Percentiles rank a stretch among this genome's conserved stretches.
Evolutionary conservation across 805 yeast species (phyloP).

Genomic region (Saturnispora besseyi): DNA sequence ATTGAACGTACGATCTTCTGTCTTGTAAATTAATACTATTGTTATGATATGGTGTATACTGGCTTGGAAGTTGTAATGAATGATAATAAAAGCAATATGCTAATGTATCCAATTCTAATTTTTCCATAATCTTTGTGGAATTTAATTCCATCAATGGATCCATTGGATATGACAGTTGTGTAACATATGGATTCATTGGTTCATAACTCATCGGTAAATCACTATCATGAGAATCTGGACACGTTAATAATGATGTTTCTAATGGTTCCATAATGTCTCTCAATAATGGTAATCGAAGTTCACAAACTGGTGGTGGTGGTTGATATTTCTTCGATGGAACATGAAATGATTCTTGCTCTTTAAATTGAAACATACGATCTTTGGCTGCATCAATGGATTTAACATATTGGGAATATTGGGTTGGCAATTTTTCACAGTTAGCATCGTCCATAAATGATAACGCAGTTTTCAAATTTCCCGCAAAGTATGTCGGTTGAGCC

Average conservation of each 20-base stretch:
- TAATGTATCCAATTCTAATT: conserved; percentile 77
- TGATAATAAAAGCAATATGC: conserved; percentile 89
- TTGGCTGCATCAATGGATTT: conserved; percentile 26
- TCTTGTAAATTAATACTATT: conserved; percentile 24
- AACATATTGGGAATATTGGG: conserved; percentile 20
- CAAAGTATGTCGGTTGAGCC: conserved; percentile 1
- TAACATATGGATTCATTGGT: conserved; percentile 80
- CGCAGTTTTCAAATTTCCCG: not conserved
- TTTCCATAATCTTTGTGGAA: conserved; percentile 50
- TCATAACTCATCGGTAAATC: conserved; percentile 69
- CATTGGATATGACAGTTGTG: conserved; percentile 83
- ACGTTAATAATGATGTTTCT: conserved; percentile 72
- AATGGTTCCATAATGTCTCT: conserved; percentile 47
- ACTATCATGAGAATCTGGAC: conserved; percentile 91
- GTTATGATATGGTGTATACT: conserved; percentile 13
- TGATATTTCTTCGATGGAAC: conserved; percentile 3
- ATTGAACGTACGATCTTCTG: conserved; percentile 28
- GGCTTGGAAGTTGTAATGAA: conserved; percentile 2
- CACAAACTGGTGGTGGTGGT: conserved; percentile 18
- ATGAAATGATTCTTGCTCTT: conserved; percentile 9
- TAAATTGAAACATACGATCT: conserved; percentile 18
- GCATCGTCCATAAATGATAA: conserved; percentile 12
- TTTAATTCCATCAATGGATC: conserved; percentile 66
- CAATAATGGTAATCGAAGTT: conserved; percentile 45
- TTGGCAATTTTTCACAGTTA: conserved; percentile 21